phyloP scores from a whole-genome alignment of 192 early-diverging fungal genomes.

The Martensiomyces pterosporus region DNA sequence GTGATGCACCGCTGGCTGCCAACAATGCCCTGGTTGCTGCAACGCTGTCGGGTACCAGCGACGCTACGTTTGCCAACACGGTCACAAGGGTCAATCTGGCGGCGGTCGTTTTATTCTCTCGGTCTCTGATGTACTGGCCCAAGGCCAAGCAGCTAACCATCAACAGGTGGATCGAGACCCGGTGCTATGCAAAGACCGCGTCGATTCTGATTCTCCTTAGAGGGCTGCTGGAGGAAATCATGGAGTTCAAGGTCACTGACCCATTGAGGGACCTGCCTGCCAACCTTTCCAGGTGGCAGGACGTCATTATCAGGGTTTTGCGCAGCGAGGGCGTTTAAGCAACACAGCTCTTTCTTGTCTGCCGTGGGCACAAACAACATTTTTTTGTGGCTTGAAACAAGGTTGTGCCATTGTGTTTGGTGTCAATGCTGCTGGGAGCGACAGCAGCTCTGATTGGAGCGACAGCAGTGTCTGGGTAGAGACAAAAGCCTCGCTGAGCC shows the following conservation, averaged over 20 bases:
- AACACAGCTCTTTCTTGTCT: too few species aligned
- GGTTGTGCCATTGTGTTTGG: too few species aligned
- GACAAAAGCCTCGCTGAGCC: too few species aligned
- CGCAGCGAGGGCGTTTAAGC: conserved; percentile 22
- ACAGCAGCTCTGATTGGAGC: too few species aligned
- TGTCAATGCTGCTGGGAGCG: too few species aligned
- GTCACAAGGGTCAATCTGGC: conserved; percentile 6
- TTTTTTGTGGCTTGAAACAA: too few species aligned
- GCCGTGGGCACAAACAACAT: too few species aligned
- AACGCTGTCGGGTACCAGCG: conserved; percentile 4
- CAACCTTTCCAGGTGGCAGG: conserved; percentile 11
- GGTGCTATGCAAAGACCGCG: conserved; percentile 15
- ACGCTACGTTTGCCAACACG: conserved; percentile 9
- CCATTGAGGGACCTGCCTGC: conserved; percentile 9
- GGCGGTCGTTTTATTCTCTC: conserved; percentile 11
- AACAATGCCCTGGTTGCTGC: conserved; percentile 11
- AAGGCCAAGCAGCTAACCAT: conserved; percentile 12
- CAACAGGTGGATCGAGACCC: conserved; percentile 20
- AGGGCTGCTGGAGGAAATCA: conserved; percentile 1
- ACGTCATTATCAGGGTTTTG: conserved; percentile 2
- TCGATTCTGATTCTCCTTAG: conserved; percentile 13
- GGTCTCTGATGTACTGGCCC: conserved; percentile 22
- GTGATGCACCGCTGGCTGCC: neutral
- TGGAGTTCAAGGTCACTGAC: conserved; percentile 11
- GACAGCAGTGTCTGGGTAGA: too few species aligned